These are phyloP conservation scores for Luvunga scandens DNA, from an alignment of 345 rosid species.

Conservation along the genomic window DNA sequence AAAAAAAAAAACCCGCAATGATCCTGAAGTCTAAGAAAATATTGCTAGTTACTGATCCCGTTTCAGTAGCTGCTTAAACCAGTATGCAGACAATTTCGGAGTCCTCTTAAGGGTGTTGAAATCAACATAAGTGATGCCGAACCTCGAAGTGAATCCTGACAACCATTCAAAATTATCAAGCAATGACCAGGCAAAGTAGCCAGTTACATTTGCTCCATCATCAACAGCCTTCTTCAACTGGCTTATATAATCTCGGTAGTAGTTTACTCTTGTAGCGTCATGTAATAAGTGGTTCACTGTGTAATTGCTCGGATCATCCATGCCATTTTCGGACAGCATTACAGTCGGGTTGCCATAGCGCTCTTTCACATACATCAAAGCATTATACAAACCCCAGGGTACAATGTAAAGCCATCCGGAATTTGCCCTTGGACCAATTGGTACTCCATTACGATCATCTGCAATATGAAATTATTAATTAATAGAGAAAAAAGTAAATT, in stretches of 20 bases:
- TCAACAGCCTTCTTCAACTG: slow-evolving; percentile 53
- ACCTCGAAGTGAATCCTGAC: slow-evolving; percentile 54
- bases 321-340: slow-evolving; percentile 61
- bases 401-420: slow-evolving; percentile 61
- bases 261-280: slow-evolving; percentile 44
- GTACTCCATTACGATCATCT: slow-evolving; percentile 44
- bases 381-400: slow-evolving; percentile 65
- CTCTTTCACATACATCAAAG: slow-evolving; percentile 52
- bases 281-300: slow-evolving; percentile 33
- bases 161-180: slow-evolving; percentile 67
- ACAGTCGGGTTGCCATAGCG: slow-evolving; percentile 42
- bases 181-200: slow-evolving; percentile 71
- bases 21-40: not conserved
- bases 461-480: slow-evolving; percentile 1
- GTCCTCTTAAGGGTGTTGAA: slow-evolving; percentile 40
- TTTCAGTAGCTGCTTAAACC: slow-evolving; percentile 47
- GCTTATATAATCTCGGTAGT: slow-evolving; percentile 40
- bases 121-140: slow-evolving; percentile 51
- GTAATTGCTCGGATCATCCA: slow-evolving; percentile 55
- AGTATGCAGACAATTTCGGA: slow-evolving; percentile 64
- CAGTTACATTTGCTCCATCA: slow-evolving; percentile 56
- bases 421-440: slow-evolving; percentile 52
- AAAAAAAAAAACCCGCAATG: not conserved
- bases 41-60: slow-evolving; percentile 3
- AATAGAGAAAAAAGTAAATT: too few species aligned